Percentiles rank a stretch among this genome's conserved stretches.
Conservation (phyloP, 1,284 basidiomycete genomes). For the Chiua sp. region DNA sequence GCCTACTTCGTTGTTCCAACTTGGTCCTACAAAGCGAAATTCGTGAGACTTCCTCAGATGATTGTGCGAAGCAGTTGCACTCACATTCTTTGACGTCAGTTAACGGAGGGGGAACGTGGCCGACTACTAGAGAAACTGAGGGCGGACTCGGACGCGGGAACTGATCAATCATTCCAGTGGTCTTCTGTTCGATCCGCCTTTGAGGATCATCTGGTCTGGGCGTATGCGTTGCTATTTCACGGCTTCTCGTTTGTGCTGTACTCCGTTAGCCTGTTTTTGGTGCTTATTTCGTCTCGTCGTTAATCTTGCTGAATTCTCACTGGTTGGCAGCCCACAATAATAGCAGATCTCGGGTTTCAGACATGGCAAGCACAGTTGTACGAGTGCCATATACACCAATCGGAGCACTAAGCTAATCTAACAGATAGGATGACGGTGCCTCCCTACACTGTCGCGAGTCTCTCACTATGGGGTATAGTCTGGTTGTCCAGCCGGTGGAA, state of each 20-base stretch:
- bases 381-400: slow-evolving; percentile 17
- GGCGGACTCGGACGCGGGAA: slow-evolving; percentile 59
- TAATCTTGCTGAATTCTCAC: not conserved
- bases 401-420: not conserved
- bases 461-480: slow-evolving; percentile 55
- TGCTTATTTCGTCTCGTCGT: slow-evolving; percentile 27
- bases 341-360: slow-evolving; percentile 58
- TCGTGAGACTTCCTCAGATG: slow-evolving; percentile 41
- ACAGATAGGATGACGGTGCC: slow-evolving; percentile 57
- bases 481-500: slow-evolving; percentile 55
- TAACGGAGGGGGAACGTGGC: slow-evolving; percentile 54
- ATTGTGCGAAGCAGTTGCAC: not conserved
- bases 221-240: slow-evolving; percentile 70
- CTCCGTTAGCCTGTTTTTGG: slow-evolving; percentile 60
- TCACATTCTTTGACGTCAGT: slow-evolving; percentile 30
- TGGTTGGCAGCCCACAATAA: slow-evolving; percentile 58
- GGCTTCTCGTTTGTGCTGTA: slow-evolving; percentile 65
- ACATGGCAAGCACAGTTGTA: slow-evolving; percentile 67
- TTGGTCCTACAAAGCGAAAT: slow-evolving; percentile 61
- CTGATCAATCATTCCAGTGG: slow-evolving; percentile 56
- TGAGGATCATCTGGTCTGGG: slow-evolving; percentile 65
- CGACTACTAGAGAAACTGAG: slow-evolving; percentile 53
- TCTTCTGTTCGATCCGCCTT: slow-evolving; percentile 57
- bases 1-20: slow-evolving; percentile 64
- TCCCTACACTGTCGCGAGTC: slow-evolving; percentile 56